A percentile compares a stretch with the other conserved stretches of the same genome.
phyloP scores from a whole-genome alignment of 140 eudicot genomes.

The Cichorium intybus region DNA sequence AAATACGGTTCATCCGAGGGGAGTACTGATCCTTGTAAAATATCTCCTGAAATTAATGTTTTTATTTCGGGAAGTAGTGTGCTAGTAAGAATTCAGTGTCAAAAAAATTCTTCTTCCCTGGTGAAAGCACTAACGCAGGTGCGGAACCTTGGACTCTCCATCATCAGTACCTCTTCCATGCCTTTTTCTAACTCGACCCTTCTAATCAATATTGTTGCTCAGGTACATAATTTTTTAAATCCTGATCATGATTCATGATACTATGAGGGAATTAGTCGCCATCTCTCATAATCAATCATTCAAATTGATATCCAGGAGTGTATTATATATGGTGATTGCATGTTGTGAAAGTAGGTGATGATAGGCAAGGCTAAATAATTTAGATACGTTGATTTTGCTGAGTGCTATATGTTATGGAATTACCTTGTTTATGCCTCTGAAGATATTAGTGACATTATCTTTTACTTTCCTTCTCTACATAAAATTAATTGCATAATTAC shows the following conservation, averaged over 20 bases:
- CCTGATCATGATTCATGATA: not conserved
- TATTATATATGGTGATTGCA: no score
- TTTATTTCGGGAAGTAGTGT: constrained; percentile 29
- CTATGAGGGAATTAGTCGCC: not conserved
- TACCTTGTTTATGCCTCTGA: no score
- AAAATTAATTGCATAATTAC: no score
- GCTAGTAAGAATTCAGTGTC: constrained; percentile 43
- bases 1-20: constrained; percentile 20
- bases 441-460: no score
- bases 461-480: no score
- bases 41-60: constrained; percentile 36
- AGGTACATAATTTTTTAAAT: constrained; percentile 29
- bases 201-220: constrained; percentile 47
- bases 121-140: constrained; percentile 31
- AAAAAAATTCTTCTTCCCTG: constrained; percentile 18
- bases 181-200: constrained; percentile 39
- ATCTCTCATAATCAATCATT: not conserved
- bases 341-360: not conserved
- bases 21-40: not conserved
- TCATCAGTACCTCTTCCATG: constrained; percentile 36
- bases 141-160: constrained; percentile 35
- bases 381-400: not conserved
- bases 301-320: no score
- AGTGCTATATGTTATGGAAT: not conserved
- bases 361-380: no score